Conservation (phyloP, 768 basidiomycete genomes). For the Serendipita sp. region DNA sequence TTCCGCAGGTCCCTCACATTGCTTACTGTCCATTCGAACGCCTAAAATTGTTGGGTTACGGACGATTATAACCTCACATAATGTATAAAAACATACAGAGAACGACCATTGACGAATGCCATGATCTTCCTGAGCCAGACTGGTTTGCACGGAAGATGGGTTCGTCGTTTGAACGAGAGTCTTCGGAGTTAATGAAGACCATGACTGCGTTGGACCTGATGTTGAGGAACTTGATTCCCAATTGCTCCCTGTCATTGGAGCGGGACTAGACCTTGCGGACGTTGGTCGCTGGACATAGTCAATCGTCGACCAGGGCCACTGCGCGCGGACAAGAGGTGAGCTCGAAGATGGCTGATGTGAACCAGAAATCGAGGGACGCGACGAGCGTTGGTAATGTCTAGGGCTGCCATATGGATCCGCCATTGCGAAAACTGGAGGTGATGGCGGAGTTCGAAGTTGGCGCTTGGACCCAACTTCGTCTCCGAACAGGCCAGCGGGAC, state of each 20-base stretch:
- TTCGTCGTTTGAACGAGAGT: constrained; percentile 7
- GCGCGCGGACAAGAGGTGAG: constrained; percentile 36
- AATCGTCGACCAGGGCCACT: constrained; percentile 42
- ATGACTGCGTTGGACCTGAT: constrained; percentile 8
- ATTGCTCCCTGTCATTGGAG: constrained; percentile 11
- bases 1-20: constrained; percentile 41
- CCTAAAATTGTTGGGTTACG: constrained; percentile 26
- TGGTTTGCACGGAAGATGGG: constrained; percentile 7
- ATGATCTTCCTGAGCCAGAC: neutral
- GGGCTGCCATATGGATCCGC: neutral
- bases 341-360: constrained; percentile 14
- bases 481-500: neutral
- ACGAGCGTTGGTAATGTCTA: neutral
- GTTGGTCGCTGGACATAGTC: constrained; percentile 22
- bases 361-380: constrained; percentile 26
- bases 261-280: constrained; percentile 15
- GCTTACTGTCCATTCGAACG: constrained; percentile 57
- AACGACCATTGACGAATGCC: constrained; percentile 11
- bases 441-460: neutral
- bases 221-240: constrained; percentile 19
- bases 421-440: neutral
- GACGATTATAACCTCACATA: constrained; percentile 47
- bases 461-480: neutral
- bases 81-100: constrained; percentile 30
- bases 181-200: neutral